Base-by-base conservation (phyloP, 805 yeast species). In the Phaffomyces antillensis region DNA sequence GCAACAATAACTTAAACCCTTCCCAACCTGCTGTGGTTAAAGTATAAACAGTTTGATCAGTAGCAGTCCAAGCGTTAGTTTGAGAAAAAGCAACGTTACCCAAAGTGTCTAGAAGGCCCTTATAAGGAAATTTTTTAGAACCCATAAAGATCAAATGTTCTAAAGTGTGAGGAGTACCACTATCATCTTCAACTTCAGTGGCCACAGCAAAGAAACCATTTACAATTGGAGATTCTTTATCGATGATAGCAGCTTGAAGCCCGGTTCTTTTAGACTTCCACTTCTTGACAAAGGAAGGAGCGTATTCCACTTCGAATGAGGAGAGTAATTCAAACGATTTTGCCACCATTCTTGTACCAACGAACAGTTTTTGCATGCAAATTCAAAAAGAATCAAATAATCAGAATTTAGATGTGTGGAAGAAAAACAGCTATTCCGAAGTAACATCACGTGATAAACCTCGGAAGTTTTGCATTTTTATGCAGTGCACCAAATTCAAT, bases 131-230 rank as follows among this genome's bases (percentile, higher is more conserved):
- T 46, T 81, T 79, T 51, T 82, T 71, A 3, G 96, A 86, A 1
- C 99, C 99, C 96, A 89, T 86, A 63, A 93, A 93, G 33, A 91
- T 75, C 62, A 93, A 70, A 66, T 93, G 99, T 65, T 93, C 99
- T 42, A 93, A 65, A 2, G 99, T 93, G 58, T 93, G 99, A 1
- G 99, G 99, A 51, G 86, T 79, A 8, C 99, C 99, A 23, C 89
- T 77, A 61, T 90, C 93, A 58, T 88, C 81, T 20, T 73, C 68
- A 42, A 87, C 86, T 62, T 93, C 98, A 1, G 98, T 89, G 16
- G 96, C 96, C 4, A 93, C 96, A 1, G 96, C 95, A 63, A 93
- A 88, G 59, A 84, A 85, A n/a, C 98, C 99, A 57, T 83, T 81
- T 3, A 93, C 89, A 30, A 88, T 73, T 3, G 98, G 97, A 3